Base-by-base conservation (phyloP, 2,329 filamentous ascomycete species). In the Aaosphaeria arxii region DNA sequence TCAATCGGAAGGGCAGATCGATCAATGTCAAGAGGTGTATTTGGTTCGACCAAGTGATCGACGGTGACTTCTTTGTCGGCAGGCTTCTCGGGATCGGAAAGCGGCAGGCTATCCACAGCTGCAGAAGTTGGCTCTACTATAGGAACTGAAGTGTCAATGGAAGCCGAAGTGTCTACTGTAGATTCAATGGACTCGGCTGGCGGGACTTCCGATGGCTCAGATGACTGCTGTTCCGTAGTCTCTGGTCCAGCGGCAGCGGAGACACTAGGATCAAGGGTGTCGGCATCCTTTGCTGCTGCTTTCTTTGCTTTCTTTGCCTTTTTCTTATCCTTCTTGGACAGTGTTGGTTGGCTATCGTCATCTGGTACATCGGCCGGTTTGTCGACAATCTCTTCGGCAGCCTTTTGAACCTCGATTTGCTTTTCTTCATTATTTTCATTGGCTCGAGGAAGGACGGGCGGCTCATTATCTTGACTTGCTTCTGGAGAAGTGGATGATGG, bases 271-370 rank as follows among this genome's bases (percentile, higher is more conserved):
- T 36, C 33, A 36, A 36, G 33, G 7, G 33, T 28, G 40, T 9
- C 11, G 29, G 7, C 6, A 13, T 6, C 5, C 45, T 44, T 31
- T 24, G 13, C 35, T 39, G n/a, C 11, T 17, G 7, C 6, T 17
- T 6, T 7, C 45, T 44, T 31, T 24, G 13, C 28, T 30, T 45
- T 48, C 42, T 39, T 45, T 24, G 17, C 17, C 43, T 45, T 45
- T 35, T 45, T 45, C 30, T 39, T 40, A 7, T 45, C 35, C 29
- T 45, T 45, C 43, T 45, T 45, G 11, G 39, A 40, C 7, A 40
- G 39, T 9, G 39, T 9, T 2, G 39, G 3, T 28, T 7, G 24
- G 9, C 7, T 24, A 28, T 40, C 39, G 2, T 9, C 39, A 11
- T 40, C 24, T 7, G 2, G 9, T 9, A 36, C 33, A 9, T 36